Conservation (phyloP, 148 eudicot genomes). For the Rhododendron ovatum region DNA sequence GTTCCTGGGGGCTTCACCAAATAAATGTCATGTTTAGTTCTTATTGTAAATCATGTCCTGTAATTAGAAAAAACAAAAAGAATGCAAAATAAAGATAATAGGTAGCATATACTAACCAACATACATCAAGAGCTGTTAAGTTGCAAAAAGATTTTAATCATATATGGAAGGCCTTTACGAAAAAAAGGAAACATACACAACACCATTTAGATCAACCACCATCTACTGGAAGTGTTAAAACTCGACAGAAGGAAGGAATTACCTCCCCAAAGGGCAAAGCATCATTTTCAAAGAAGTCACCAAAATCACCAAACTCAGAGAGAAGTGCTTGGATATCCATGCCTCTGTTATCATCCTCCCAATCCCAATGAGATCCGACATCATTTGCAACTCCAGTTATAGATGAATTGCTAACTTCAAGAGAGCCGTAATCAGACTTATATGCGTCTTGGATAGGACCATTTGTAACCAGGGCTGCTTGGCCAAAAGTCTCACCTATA, state of each 20-base stretch:
- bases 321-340: conserved; percentile 94
- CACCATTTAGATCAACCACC: neutral
- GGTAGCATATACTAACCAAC: neutral
- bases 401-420: conserved; percentile 47
- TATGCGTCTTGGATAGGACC: conserved; percentile 41
- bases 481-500: conserved; percentile 55
- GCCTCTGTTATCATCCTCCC: conserved; percentile 89
- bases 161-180: neutral
- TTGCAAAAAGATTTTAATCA: neutral
- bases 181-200: neutral
- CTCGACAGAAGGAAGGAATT: conserved; percentile 9
- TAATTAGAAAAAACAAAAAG: neutral
- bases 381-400: conserved; percentile 60
- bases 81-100: neutral
- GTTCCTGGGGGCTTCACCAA: conserved; percentile 95
- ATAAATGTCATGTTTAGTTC: conserved; percentile 26
- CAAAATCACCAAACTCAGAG: conserved; percentile 94
- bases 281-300: conserved; percentile 88
- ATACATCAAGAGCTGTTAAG: neutral
- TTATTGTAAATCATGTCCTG: neutral
- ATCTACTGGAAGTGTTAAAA: neutral
- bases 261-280: conserved; percentile 94
- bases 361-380: conserved; percentile 66
- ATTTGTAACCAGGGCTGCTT: conserved; percentile 48
- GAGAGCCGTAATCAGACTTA: conserved; percentile 35